Evolutionary conservation across 257 asterid genomes (phyloP), one percentile per base, ranked within the genome.

Genomic region (Apocynum venetum): DNA sequence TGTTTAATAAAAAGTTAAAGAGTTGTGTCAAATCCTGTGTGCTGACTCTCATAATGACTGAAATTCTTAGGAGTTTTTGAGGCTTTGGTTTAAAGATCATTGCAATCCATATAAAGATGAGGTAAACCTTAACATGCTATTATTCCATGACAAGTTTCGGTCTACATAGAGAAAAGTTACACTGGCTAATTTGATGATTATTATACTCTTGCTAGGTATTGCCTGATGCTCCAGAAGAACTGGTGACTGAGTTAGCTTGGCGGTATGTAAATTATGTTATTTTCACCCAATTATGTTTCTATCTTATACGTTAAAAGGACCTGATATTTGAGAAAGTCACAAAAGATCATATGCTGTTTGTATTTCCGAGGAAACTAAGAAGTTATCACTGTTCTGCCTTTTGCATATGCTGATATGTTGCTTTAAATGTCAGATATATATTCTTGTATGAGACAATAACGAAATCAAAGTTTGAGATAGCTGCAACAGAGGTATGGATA

Each of bases 141-240:
- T 36, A 25, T 79, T 53, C 15, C n/a, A 71, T 20, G 12, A 8
- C 59, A 15, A 52, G 48, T 60, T 13, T 51, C 67, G 10, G 8
- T 31, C 49, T 63, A 72, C 44, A 43, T 11, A 11, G 52, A 25
- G 57, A 43, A 49, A 41, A 51, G 25, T 73, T 5, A n/a, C 64
- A 53, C 60, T 69, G 53, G 71, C 48, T 72, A 38, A 81, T 77
- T 70, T 81, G 60, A 83, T 68, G 76, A 12, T 48, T 60, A 47
- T 55, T 8, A 52, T 20, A 52, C 53, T 40, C 76, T 77, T 79
- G 76, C 20, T 74, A 93, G 98, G 93, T 93, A 73, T 87, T 95
- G 85, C 98, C 99, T 77, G 97, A 90, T 51, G 99, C 98, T 72
- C 99, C 97, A 0, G 88, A 88, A 80, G 99, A 91, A 71, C 96